These are phyloP conservation scores for Trichoderma sp. DNA, from an alignment of 2,329 filamentous ascomycete species.

Conservation along the genomic window DNA sequence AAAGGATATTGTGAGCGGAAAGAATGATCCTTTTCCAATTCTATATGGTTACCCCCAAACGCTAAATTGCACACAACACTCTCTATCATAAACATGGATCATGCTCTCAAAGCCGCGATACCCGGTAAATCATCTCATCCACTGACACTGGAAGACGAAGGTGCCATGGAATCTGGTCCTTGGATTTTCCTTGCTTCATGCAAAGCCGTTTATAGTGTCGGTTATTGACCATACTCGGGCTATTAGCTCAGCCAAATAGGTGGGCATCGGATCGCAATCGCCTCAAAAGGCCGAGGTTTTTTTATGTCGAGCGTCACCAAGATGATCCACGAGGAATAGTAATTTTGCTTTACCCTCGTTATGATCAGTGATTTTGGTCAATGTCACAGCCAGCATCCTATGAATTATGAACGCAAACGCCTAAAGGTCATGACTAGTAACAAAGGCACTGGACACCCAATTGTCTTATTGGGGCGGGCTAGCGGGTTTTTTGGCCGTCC, in stretches of 20 bases:
- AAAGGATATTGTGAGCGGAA: neutral
- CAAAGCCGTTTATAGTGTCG: neutral
- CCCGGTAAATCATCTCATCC: neutral
- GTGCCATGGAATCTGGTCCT: neutral
- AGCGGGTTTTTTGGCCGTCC: slow-evolving; percentile 30
- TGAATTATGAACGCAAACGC: neutral
- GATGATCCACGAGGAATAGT: neutral
- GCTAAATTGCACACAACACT: neutral
- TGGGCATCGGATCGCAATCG: neutral
- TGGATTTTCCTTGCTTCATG: neutral
- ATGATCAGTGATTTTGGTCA: neutral
- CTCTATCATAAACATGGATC: neutral
- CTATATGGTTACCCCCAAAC: neutral
- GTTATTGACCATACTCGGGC: neutral
- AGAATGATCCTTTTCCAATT: neutral
- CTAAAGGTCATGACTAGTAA: neutral
- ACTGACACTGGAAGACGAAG: neutral
- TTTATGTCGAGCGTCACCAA: neutral
- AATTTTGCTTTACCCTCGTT: neutral
- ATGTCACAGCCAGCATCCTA: neutral
- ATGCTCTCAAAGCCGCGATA: neutral
- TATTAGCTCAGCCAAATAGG: neutral
- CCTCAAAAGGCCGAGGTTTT: neutral
- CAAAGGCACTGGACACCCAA: neutral
- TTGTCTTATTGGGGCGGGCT: neutral